Evolutionary conservation across 1,284 basidiomycete species (phyloP), one percentile per base, ranked within the genome.

Genomic region (Trichosporon sp.): DNA sequence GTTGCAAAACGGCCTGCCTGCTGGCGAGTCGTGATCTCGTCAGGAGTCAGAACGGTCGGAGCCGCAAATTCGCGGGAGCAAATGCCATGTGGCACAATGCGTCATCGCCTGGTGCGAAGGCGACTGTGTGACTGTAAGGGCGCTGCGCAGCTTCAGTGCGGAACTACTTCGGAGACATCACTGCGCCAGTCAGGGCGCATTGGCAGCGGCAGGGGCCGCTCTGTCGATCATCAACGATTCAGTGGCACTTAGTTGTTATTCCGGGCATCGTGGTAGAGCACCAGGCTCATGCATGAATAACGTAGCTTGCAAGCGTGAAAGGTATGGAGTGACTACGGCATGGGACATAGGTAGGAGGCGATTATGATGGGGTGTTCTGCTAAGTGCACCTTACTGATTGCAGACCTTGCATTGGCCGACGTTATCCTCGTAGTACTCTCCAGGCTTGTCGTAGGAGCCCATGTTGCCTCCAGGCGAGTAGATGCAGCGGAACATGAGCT

Each of bases 51-150:
- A 16, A 63, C 59, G 59, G 59, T 63, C 59, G 59, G 59, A 63
- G 59, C 59, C 59, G 59, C 59, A 63, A 63, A 63, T 16, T 63
- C 59, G 59, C 59, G 59, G 59, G 31, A 63, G 59, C 59, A 63
- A 63, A 35, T 19, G 59, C 59, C 59, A 63, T n/a, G 59, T 63
- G 59, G 59, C 32, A 35, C 59, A 37, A 37, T 63, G 59, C 59
- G 59, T 63, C 59, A 63, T 63, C 59, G 59, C 4, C 7, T 4
- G 59, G 59, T 63, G 31, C 14, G 59, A 63, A 31, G 31, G n/a
- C n/a, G n/a, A n/a, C n/a, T n/a, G n/a, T n/a, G n/a, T n/a, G n/a
- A n/a, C n/a, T n/a, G n/a, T n/a, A n/a, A n/a, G n/a, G n/a, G n/a
- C n/a, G n/a, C n/a, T 63, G 59, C 59, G 59, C 31, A 63, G 59